These are phyloP conservation scores for Acrocalymma vagum DNA, from an alignment of 2,329 filamentous ascomycete genomes.

Conservation along the genomic window DNA sequence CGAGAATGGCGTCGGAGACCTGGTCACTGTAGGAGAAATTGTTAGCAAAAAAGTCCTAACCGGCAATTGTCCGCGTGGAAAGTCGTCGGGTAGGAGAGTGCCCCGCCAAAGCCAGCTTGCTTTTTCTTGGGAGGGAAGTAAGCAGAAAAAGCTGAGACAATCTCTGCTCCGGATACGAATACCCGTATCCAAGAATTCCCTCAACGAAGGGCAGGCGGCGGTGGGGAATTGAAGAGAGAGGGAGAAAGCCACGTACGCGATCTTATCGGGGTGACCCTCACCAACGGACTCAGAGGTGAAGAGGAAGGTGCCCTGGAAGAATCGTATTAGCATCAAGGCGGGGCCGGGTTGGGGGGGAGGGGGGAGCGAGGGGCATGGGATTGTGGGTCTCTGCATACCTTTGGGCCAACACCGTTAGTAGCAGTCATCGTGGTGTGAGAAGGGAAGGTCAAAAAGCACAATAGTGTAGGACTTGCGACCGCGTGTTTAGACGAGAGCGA, in stretches of 20 bases:
- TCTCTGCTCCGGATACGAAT: constrained; percentile 2
- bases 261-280: constrained; percentile 86
- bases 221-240: not conserved
- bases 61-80: constrained; percentile 3
- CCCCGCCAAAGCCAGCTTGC: not conserved
- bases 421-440: constrained; percentile 32
- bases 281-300: constrained; percentile 64
- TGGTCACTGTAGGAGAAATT: constrained; percentile 71
- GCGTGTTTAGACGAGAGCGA: constrained; percentile 23
- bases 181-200: too few species aligned
- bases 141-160: not conserved
- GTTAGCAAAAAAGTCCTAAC: constrained; percentile 19
- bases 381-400: too few species aligned
- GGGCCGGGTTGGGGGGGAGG: constrained; percentile 13
- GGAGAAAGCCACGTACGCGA: constrained; percentile 64
- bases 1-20: constrained; percentile 97
- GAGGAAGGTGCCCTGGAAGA: constrained; percentile 49
- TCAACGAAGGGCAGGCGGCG: not conserved
- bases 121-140: constrained; percentile 5
- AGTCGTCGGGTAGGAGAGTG: not conserved
- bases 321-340: constrained; percentile 21
- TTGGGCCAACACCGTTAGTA: too few species aligned
- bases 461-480: constrained; percentile 52
- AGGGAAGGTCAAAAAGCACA: constrained; percentile 24
- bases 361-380: constrained; percentile 4